These are phyloP conservation scores for Tetrahymena malaccensis DNA, from an alignment of 73 alveolate genomes.

Conservation along the genomic window DNA sequence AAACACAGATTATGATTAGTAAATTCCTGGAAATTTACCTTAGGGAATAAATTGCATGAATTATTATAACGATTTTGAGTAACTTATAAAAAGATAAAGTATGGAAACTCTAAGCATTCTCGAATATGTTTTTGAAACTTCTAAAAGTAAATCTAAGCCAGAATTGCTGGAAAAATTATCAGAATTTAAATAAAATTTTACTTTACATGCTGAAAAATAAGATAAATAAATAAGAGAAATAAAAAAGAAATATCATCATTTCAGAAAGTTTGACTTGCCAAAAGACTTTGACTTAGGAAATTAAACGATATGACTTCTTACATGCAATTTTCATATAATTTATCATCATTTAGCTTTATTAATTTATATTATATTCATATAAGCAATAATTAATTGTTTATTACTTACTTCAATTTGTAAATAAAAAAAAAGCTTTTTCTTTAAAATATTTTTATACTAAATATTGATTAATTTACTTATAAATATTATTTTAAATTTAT, in stretches of 20 bases:
- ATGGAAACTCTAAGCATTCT: background rate
- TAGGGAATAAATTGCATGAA: background rate
- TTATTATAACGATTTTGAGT: background rate
- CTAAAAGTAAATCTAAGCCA: background rate
- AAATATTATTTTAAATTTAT: too few species aligned
- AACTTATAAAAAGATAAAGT: background rate
- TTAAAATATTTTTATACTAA: too few species aligned
- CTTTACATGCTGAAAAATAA: background rate
- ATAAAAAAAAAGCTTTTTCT: too few species aligned
- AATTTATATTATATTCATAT: background rate
- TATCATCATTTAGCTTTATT: background rate
- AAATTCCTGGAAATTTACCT: background rate
- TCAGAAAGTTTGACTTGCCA: background rate
- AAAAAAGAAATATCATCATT: background rate
- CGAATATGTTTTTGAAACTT: background rate
- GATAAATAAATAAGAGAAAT: background rate
- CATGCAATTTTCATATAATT: background rate
- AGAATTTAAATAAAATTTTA: background rate
- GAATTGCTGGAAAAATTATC: background rate
- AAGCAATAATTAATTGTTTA: background rate
- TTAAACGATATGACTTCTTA: background rate
- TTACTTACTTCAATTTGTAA: too few species aligned
- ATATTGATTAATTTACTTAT: too few species aligned
- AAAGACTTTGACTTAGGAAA: background rate
- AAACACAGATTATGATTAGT: background rate